These are phyloP conservation scores for Alternaria longipes DNA, from an alignment of 2,329 filamentous ascomycete species.

Conservation along the genomic window DNA sequence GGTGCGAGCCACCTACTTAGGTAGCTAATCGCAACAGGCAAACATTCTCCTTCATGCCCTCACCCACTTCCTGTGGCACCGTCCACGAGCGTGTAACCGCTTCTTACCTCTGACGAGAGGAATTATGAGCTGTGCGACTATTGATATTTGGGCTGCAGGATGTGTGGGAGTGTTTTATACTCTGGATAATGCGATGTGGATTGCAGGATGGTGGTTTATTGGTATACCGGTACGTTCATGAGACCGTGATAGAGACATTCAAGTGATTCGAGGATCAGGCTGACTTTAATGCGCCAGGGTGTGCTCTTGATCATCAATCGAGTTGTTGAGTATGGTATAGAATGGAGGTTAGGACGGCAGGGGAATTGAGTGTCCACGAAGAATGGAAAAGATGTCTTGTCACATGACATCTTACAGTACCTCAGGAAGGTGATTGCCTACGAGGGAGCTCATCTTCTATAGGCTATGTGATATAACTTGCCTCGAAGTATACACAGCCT, in stretches of 20 bases:
- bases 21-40: not conserved
- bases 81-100: not conserved
- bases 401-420: not conserved
- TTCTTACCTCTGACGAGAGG: not conserved
- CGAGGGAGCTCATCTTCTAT: too few relatives aligned
- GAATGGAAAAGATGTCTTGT: not conserved
- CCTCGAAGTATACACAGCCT: not conserved
- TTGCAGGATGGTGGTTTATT: conserved; percentile 10
- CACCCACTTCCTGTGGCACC: conserved; percentile 6
- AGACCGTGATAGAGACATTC: not conserved
- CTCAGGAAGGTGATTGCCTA: too few relatives aligned
- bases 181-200: not conserved
- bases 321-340: not conserved
- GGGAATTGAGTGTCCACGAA: not conserved
- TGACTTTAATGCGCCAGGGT: not conserved
- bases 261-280: not conserved
- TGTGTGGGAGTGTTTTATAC: conserved; percentile 4
- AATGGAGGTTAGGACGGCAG: not conserved
- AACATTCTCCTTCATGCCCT: conserved; percentile 3
- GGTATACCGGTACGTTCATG: conserved; percentile 4
- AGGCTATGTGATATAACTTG: too few relatives aligned
- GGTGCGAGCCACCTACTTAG: not conserved
- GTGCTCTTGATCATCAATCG: not conserved
- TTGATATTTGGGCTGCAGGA: not conserved
- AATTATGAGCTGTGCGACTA: not conserved